A percentile compares a stretch with the other conserved stretches of the same genome.
Evolutionary conservation across 1,284 basidiomycete species (phyloP).

Genomic region (Agroathelia rolfsii): DNA sequence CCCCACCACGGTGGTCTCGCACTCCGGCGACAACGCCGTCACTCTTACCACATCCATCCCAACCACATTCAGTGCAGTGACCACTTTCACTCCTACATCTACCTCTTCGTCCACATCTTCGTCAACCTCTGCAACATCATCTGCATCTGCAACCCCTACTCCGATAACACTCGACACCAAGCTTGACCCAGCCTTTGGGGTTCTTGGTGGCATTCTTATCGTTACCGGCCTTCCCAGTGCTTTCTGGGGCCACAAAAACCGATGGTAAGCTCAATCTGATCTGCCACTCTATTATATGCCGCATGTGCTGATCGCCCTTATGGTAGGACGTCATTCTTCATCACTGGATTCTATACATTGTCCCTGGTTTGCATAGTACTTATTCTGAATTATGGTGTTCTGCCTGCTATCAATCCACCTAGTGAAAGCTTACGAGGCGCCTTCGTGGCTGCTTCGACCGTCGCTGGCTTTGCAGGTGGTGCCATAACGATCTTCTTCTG

Average conservation of each 20-base stretch:
- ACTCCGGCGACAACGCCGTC: constrained; percentile 36
- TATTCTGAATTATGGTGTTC: constrained; percentile 83
- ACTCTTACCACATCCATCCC: constrained; percentile 43
- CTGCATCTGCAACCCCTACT: constrained; percentile 38
- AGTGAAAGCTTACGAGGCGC: constrained; percentile 72
- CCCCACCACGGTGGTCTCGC: constrained; percentile 37
- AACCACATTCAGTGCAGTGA: constrained; percentile 48
- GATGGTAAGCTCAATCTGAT: constrained; percentile 50
- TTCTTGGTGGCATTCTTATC: constrained; percentile 83
- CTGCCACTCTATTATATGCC: constrained; percentile 11
- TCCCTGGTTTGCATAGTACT: constrained; percentile 81
- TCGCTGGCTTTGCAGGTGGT: constrained; percentile 79
- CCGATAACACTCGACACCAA: constrained; percentile 59
- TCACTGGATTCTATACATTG: constrained; percentile 84
- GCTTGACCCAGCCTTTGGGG: constrained; percentile 83
- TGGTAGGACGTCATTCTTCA: constrained; percentile 84
- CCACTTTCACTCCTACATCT: constrained; percentile 28
- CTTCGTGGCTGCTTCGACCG: constrained; percentile 75
- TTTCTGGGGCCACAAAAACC: constrained; percentile 87
- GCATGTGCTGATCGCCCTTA: constrained; percentile 11
- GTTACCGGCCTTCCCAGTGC: constrained; percentile 83
- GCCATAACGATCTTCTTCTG: constrained; percentile 84
- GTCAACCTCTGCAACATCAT: constrained; percentile 30
- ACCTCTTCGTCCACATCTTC: constrained; percentile 24
- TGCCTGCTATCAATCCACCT: constrained; percentile 76